Base-by-base conservation (phyloP, 257 asterid species). In the Solanum medicagineum region DNA sequence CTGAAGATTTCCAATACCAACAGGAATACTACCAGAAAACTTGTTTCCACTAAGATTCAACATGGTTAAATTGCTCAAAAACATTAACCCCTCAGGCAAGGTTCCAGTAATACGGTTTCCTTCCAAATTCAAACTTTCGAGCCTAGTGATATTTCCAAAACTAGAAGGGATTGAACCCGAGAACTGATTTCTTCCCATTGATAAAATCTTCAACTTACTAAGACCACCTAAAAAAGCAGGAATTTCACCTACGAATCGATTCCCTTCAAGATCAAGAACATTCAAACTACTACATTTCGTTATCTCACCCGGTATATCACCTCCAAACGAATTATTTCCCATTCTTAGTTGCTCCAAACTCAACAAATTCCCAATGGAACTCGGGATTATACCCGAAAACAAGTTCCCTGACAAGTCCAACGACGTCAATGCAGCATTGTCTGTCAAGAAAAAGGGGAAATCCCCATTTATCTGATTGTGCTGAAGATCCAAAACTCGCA, bases 381-480 rank as follows among this genome's bases (percentile, higher is more conserved):
- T 22, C 3, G 93, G 93, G 83, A 93, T 85, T 6, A 45, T 53
- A 83, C 93, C 95, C 4, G 92, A 91, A 81, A 93, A 84, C n/a
- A 81, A 62, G 88, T 93, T 93, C 83, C 93, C 91, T 6, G 97
- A 93, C 42, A 93, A 85, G 90, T 93, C 96, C 77, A 93, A n/a
- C 7, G 87, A 60, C 7, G 89, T 88, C 19, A 93, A 88, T 36
- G 92, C 68, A 45, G 91, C 84, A 65, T 90, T 22, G 85, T 86
- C 87, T 17, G 88, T 84, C 69, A 91, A 82, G 85, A 90, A 87
- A 79, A 14, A n/a, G 0, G 95, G 96, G 84, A 92, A 91, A 29
- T 36, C 68, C 19, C 94, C 91, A 24, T 83, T 63, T 22, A 93
- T 85, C 10, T 57, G 85, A 85, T 93, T 93, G 42, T 86, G 80